phyloP scores from a whole-genome alignment of 2,329 filamentous ascomycete genomes.

The Dactylellina leptospora region DNA sequence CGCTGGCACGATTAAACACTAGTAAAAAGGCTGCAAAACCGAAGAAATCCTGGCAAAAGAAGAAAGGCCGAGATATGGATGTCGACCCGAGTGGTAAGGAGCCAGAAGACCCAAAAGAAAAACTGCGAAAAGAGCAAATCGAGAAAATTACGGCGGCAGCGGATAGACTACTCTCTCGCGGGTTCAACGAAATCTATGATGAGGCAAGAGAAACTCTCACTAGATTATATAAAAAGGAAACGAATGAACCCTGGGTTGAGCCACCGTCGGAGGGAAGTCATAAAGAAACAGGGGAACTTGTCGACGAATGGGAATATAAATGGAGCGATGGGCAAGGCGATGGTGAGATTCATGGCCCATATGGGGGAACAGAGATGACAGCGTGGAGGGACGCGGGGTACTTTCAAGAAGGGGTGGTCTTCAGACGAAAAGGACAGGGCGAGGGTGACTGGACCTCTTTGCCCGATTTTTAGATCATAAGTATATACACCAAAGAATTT shows the following conservation, averaged over 20 bases:
- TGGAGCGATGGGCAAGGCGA: constrained; percentile 90
- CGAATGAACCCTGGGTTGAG: constrained; percentile 82
- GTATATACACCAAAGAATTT: background rate
- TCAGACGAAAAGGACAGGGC: constrained; percentile 72
- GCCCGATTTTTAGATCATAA: constrained; percentile 53
- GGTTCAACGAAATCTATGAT: constrained; percentile 90
- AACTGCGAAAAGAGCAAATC: constrained; percentile 75
- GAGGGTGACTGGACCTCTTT: constrained; percentile 60
- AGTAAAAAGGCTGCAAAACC: constrained; percentile 66
- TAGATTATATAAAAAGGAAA: constrained; percentile 82
- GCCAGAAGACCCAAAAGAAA: constrained; percentile 74
- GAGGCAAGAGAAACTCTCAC: constrained; percentile 83
- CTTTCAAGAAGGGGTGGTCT: constrained; percentile 82
- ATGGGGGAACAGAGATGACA: constrained; percentile 83
- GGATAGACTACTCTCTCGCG: constrained; percentile 82
- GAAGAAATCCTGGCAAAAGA: constrained; percentile 71
- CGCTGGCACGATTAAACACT: constrained; percentile 80
- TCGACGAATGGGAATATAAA: constrained; percentile 82
- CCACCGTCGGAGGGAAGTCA: constrained; percentile 60
- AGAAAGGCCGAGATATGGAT: constrained; percentile 72
- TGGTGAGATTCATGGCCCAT: constrained; percentile 82
- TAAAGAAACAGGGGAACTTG: constrained; percentile 57
- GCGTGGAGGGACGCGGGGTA: constrained; percentile 93
- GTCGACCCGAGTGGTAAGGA: constrained; percentile 64
- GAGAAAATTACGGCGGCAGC: constrained; percentile 87